Evolutionary conservation across 148 eudicot genomes (phyloP).

Genomic region (Polygonum aviculare): DNA sequence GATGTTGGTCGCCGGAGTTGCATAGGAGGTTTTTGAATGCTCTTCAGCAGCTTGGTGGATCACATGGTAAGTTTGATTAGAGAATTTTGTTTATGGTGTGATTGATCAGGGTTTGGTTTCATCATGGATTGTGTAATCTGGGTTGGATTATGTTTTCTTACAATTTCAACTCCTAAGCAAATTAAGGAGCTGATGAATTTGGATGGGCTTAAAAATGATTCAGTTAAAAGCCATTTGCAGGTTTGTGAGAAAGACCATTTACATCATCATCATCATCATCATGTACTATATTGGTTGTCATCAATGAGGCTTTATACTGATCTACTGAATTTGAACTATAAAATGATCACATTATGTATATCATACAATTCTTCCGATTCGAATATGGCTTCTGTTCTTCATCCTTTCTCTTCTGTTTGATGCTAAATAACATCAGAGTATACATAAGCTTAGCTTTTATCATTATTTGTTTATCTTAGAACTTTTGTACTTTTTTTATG

Average conservation of each 20-base stretch:
- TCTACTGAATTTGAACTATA: background rate
- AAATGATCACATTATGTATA: background rate
- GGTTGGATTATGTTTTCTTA: slow-evolving; percentile 13
- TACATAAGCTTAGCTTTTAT: background rate
- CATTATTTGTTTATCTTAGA: background rate
- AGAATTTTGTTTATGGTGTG: background rate
- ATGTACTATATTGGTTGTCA: background rate
- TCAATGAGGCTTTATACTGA: background rate
- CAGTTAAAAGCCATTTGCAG: slow-evolving; percentile 97
- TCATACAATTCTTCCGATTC: background rate
- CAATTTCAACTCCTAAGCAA: slow-evolving; percentile 95
- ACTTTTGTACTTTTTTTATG: background rate
- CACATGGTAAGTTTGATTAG: slow-evolving; percentile 46
- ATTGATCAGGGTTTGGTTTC: background rate
- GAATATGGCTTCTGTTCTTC: background rate
- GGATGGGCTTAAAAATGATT: slow-evolving; percentile 96
- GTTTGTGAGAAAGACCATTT: slow-evolving; percentile 19
- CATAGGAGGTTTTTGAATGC: slow-evolving; percentile 46
- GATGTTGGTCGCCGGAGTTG: slow-evolving; percentile 89
- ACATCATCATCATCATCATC: too few relatives aligned
- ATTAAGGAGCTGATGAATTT: slow-evolving; percentile 91
- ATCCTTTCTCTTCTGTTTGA: background rate
- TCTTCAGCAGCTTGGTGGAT: slow-evolving; percentile 62
- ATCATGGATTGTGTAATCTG: too few relatives aligned
- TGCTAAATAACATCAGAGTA: background rate